Evolutionary conservation across 2,329 filamentous ascomycete species (phyloP).

Genomic region (Aspergillus sp.): DNA sequence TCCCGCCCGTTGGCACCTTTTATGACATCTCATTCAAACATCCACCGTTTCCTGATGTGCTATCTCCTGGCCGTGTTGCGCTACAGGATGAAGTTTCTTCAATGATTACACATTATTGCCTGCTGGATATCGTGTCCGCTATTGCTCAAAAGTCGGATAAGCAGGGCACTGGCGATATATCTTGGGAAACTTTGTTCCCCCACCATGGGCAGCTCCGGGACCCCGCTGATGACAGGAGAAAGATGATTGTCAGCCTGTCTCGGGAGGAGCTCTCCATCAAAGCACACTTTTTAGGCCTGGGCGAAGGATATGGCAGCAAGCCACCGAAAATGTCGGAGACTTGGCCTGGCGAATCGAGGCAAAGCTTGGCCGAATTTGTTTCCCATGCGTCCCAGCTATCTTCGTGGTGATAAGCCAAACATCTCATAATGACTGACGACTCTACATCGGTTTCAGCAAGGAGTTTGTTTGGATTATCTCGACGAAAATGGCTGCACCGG

Average conservation of each 20-base stretch:
- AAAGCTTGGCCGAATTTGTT: slow-evolving; percentile 30
- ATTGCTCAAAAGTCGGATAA: slow-evolving; percentile 21
- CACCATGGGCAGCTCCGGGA: slow-evolving; percentile 36
- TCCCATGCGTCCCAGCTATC: slow-evolving; percentile 15
- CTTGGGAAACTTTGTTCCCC: slow-evolving; percentile 34
- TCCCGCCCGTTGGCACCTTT: slow-evolving; percentile 37
- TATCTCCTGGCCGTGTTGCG: slow-evolving; percentile 34
- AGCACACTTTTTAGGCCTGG: slow-evolving; percentile 18
- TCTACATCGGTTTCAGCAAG: not conserved
- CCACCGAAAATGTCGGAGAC: slow-evolving; percentile 19
- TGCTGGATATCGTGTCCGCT: slow-evolving; percentile 38
- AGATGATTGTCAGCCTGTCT: slow-evolving; percentile 33
- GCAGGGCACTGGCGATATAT: not conserved
- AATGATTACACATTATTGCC: slow-evolving; percentile 35
- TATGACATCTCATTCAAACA: slow-evolving; percentile 39
- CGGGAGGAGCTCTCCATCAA: slow-evolving; percentile 27
- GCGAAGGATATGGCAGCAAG: slow-evolving; percentile 17
- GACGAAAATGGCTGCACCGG: not conserved
- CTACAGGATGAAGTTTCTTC: slow-evolving; percentile 36
- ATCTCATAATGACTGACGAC: not conserved
- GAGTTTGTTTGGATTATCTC: not conserved
- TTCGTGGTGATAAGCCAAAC: not conserved
- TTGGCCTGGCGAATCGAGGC: slow-evolving; percentile 15
- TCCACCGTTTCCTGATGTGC: slow-evolving; percentile 30
- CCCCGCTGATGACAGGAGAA: slow-evolving; percentile 25